Conservation (phyloP, 2,329 filamentous ascomycete genomes). For the Hortaea werneckii region DNA sequence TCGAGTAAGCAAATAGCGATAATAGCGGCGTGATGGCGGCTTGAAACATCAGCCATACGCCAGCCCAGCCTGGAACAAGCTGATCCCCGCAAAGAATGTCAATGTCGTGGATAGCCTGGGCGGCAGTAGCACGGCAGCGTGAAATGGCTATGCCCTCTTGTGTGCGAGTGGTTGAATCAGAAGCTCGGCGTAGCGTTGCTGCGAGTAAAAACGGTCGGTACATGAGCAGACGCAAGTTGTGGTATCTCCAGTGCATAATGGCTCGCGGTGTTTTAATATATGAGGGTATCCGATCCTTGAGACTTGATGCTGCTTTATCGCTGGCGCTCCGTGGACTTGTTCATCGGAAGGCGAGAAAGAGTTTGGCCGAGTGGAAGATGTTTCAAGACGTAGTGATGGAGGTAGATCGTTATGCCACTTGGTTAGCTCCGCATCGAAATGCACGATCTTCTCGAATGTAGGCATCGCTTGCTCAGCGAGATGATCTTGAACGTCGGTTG, state of each 20-base stretch:
- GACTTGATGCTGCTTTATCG: too few relatives aligned
- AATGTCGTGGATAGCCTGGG: constrained; percentile 63
- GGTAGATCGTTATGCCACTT: constrained; percentile 65
- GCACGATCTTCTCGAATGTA: constrained; percentile 54
- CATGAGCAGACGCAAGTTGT: constrained; percentile 43
- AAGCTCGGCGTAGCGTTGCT: constrained; percentile 46
- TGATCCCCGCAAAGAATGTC: constrained; percentile 59
- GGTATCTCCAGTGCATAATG: background rate
- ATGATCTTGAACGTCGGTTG: constrained; percentile 66
- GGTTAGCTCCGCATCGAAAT: constrained; percentile 57
- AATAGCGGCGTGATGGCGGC: constrained; percentile 70
- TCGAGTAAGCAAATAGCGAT: constrained; percentile 46
- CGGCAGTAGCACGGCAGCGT: constrained; percentile 59
- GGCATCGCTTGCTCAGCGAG: constrained; percentile 60
- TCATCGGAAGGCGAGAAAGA: too few relatives aligned
- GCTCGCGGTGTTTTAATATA: background rate
- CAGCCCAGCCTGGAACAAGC: constrained; percentile 72
- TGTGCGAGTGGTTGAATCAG: constrained; percentile 41
- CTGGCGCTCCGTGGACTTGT: too few relatives aligned
- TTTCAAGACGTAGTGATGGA: constrained; percentile 24
- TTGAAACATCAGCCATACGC: constrained; percentile 73
- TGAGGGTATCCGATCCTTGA: too few relatives aligned
- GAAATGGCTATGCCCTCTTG: constrained; percentile 60
- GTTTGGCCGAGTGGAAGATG: too few relatives aligned
- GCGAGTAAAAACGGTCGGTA: constrained; percentile 62